A percentile compares a stretch with the other conserved stretches of the same genome.
These are phyloP conservation scores for Conticribra weissflogii DNA, from an alignment of 108 stramenopile species.

Conservation along the genomic window DNA sequence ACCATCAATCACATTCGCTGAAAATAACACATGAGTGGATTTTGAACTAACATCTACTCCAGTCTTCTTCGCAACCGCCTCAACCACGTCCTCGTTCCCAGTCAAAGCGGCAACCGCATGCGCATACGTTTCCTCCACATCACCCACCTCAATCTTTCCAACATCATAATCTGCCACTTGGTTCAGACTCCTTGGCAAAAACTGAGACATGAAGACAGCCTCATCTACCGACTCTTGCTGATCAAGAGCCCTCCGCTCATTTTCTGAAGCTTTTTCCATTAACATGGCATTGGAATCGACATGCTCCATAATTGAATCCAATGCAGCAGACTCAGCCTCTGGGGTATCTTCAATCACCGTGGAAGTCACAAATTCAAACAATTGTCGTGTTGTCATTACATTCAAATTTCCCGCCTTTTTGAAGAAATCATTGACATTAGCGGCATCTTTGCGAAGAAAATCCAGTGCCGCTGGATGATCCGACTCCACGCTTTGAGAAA, in stretches of 20 bases:
- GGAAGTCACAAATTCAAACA: constrained; percentile 87
- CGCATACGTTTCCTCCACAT: constrained; percentile 90
- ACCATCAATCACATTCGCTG: constrained; percentile 7
- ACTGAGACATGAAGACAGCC: constrained; percentile 93
- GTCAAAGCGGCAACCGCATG: constrained; percentile 88
- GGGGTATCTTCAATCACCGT: constrained; percentile 49
- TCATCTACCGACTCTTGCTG: constrained; percentile 86
- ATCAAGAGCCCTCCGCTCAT: constrained; percentile 57
- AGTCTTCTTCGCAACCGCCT: constrained; percentile 55
- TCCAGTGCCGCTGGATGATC: constrained; percentile 97
- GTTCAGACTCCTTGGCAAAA: constrained; percentile 86
- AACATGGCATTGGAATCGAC: constrained; percentile 45
- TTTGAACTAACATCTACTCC: constrained; percentile 34
- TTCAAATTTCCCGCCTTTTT: constrained; percentile 79
- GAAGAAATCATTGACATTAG: constrained; percentile 98
- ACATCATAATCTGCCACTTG: constrained; percentile 90
- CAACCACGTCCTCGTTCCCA: constrained; percentile 81
- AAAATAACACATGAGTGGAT: constrained; percentile 37
- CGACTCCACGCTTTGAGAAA: constrained; percentile 95
- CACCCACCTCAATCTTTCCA: constrained; percentile 77
- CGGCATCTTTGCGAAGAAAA: constrained; percentile 95
- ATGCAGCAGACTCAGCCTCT: constrained; percentile 59
- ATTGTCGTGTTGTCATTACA: constrained; percentile 86
- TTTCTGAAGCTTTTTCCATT: constrained; percentile 51
- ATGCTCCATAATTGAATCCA: constrained; percentile 68